These are phyloP conservation scores for Cladosporium sp. DNA, from an alignment of 2,329 filamentous ascomycete genomes.

Conservation along the genomic window DNA sequence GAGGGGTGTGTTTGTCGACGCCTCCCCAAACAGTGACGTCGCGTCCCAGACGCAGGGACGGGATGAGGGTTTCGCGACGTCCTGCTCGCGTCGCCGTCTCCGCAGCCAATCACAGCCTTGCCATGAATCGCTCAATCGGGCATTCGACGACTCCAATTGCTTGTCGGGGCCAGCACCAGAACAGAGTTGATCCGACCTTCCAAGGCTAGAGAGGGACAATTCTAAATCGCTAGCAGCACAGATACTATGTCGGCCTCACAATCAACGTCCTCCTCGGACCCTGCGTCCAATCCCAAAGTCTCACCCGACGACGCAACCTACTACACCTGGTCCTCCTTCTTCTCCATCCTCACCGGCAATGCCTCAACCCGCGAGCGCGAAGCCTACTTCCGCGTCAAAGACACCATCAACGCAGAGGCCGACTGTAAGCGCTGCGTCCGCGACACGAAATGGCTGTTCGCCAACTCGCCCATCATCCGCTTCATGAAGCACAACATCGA, in stretches of 20 bases:
- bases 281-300: slow-evolving; percentile 9
- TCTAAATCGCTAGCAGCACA: not conserved
- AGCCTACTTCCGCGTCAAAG: slow-evolving; percentile 71
- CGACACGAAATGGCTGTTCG: slow-evolving; percentile 75
- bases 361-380: slow-evolving; percentile 63
- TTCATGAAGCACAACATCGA: slow-evolving; percentile 79
- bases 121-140: not conserved
- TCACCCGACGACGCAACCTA: slow-evolving; percentile 29
- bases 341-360: slow-evolving; percentile 68
- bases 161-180: not conserved
- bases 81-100: slow-evolving; percentile 17
- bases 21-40: slow-evolving; percentile 8
- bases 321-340: slow-evolving; percentile 73
- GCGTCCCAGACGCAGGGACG: not conserved
- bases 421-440: slow-evolving; percentile 79
- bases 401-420: slow-evolving; percentile 65
- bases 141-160: not conserved
- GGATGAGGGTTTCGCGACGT: not conserved
- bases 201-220: not conserved
- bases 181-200: not conserved
- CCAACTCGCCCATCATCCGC: slow-evolving; percentile 76
- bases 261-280: not conserved
- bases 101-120: slow-evolving; percentile 3
- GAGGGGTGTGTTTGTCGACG: not conserved
- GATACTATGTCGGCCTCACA: not conserved